phyloP scores from a whole-genome alignment of 2,329 filamentous ascomycete species.

The Diatrype stigma region DNA sequence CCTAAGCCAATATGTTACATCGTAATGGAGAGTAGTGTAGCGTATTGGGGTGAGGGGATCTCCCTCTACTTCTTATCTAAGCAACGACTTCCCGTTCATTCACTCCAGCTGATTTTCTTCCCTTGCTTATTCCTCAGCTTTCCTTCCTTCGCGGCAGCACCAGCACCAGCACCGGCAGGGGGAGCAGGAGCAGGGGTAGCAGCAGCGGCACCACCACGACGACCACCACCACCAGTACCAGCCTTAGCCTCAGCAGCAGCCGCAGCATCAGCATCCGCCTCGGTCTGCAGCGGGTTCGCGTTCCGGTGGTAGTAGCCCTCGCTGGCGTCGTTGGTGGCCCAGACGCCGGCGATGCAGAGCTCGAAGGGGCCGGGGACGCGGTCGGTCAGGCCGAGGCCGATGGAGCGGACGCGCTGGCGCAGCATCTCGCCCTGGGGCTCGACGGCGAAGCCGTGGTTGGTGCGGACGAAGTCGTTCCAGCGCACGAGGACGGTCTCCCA shows the following conservation, averaged over 20 bases:
- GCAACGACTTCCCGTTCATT: conserved; percentile 4
- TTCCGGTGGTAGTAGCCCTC: conserved; percentile 32
- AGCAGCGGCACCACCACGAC: no score
- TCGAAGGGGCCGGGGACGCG: conserved; percentile 85
- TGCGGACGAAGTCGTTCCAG: conserved; percentile 90
- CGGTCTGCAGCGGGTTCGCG: not conserved
- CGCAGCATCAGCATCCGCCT: not conserved
- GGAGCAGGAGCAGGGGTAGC: no score
- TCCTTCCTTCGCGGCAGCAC: conserved; percentile 20
- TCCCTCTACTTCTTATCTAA: no score
- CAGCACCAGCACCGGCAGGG: not conserved
- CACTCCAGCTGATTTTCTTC: conserved; percentile 37
- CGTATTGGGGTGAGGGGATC: no score
- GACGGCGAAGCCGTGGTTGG: conserved; percentile 85
- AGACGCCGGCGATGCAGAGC: conserved; percentile 78
- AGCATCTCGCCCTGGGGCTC: conserved; percentile 91
- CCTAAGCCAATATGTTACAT: not conserved
- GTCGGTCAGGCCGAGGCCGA: conserved; percentile 88
- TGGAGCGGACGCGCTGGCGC: conserved; percentile 75
- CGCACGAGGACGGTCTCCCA: conserved; percentile 96
- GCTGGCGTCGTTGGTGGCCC: conserved; percentile 72
- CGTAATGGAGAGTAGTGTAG: conserved; percentile 4
- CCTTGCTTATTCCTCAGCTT: conserved; percentile 39
- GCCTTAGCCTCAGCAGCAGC: not conserved
- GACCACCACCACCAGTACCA: no score